Evolutionary conservation across 768 basidiomycete species (phyloP).

Genomic region (Pleurotus citrinopileatus): DNA sequence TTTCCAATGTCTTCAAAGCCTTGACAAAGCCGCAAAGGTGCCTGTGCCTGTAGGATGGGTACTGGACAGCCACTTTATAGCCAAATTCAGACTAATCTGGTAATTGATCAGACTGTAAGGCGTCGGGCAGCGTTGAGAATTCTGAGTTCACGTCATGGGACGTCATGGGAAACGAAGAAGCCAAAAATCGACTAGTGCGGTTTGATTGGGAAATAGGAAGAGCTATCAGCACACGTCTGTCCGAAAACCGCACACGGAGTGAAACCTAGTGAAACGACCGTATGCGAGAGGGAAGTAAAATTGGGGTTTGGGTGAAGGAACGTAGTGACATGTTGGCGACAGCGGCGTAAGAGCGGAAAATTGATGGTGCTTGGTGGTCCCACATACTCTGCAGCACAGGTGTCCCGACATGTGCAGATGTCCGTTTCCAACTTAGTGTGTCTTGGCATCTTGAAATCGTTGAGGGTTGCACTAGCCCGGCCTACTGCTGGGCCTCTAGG

Average conservation of each 20-base stretch:
- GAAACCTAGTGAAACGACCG: background rate
- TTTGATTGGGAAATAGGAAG: background rate
- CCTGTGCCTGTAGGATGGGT: too few species aligned
- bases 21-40: too few species aligned
- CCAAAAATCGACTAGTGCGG: background rate
- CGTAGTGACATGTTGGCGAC: conserved; percentile 2
- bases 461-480: too few species aligned
- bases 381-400: too few species aligned
- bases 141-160: background rate
- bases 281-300: background rate
- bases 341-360: conserved; percentile 11
- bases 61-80: background rate
- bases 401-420: background rate
- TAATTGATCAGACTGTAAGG: background rate
- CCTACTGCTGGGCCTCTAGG: too few species aligned
- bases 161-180: background rate
- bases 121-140: background rate
- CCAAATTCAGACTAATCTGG: background rate
- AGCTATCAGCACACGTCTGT: background rate
- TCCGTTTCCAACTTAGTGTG: background rate
- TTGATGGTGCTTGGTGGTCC: too few species aligned
- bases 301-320: background rate
- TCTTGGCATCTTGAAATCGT: conserved; percentile 1
- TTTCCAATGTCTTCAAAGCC: too few species aligned
- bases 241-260: background rate